Evolutionary conservation across 352 stramenopile genomes (phyloP).

Genomic region (Elongisporangium undulatum): DNA sequence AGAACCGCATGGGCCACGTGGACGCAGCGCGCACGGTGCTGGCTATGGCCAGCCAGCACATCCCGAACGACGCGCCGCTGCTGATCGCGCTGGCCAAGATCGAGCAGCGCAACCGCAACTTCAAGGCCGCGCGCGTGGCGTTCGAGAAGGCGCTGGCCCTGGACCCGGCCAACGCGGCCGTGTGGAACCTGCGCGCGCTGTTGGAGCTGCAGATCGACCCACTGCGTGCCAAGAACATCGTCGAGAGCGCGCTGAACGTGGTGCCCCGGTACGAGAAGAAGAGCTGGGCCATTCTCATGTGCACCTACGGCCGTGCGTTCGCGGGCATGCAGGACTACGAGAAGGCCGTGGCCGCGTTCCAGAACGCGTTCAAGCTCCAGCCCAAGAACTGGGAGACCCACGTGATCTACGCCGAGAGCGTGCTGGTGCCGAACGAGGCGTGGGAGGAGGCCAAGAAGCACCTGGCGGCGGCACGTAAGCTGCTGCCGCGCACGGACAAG

Average conservation of each 20-base stretch:
- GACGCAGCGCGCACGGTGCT: conserved; percentile 64
- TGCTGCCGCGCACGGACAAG: conserved; percentile 55
- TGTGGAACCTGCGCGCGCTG: conserved; percentile 82
- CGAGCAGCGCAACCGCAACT: conserved; percentile 66
- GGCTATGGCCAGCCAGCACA: conserved; percentile 57
- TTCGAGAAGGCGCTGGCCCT: conserved; percentile 76
- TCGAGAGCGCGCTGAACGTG: conserved; percentile 63
- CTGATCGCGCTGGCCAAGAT: conserved; percentile 80
- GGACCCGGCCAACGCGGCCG: conserved; percentile 48
- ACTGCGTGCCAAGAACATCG: conserved; percentile 62
- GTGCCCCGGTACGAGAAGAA: conserved; percentile 78
- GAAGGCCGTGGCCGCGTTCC: conserved; percentile 72
- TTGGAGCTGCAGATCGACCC: conserved; percentile 64
- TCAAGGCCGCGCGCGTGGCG: conserved; percentile 44
- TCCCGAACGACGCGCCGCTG: conserved; percentile 60
- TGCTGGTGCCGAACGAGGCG: conserved; percentile 67
- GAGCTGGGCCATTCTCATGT: conserved; percentile 83
- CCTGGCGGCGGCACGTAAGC: conserved; percentile 46
- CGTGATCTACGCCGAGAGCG: conserved; percentile 77
- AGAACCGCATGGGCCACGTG: conserved; percentile 52
- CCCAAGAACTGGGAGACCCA: conserved; percentile 84
- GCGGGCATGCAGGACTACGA: conserved; percentile 64
- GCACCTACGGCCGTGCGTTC: conserved; percentile 76
- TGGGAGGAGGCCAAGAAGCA: conserved; percentile 74
- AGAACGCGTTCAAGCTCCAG: conserved; percentile 74